Conservation (phyloP, 2,329 filamentous ascomycete genomes). For the Biscogniauxia marginata region DNA sequence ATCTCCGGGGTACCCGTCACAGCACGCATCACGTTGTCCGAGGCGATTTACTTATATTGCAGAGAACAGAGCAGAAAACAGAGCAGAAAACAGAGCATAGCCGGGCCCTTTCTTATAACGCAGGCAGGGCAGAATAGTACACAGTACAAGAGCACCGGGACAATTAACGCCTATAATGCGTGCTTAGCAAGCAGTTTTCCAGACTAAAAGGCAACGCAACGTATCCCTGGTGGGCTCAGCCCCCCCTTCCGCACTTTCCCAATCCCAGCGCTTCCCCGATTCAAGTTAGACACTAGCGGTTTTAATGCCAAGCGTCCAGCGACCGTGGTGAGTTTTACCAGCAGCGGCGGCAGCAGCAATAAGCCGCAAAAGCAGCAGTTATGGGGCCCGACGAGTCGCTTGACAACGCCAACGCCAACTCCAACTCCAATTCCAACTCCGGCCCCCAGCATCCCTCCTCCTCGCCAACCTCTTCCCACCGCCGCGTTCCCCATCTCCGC, state of each 20-base stretch:
- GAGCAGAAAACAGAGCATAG: not conserved
- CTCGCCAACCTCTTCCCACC: constrained; percentile 22
- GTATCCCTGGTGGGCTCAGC: not conserved
- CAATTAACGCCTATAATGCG: not conserved
- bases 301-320: not conserved
- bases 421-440: constrained; percentile 13
- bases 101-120: not conserved
- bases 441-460: constrained; percentile 23
- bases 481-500: constrained; percentile 27
- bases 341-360: constrained; percentile 18
- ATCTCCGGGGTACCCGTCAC: not conserved
- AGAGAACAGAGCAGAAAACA: not conserved
- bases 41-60: not conserved
- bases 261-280: not conserved
- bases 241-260: not conserved
- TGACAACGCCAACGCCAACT: constrained; percentile 20
- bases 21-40: not conserved
- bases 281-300: not conserved
- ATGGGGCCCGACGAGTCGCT: constrained; percentile 27
- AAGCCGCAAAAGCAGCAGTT: constrained; percentile 15
- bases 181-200: not conserved
- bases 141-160: not conserved
- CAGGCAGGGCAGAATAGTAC: not conserved
- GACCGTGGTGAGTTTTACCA: too few relatives aligned
- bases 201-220: not conserved